phyloP scores from a whole-genome alignment of 148 eudicot species.

The Rhododendron mucronatum region DNA sequence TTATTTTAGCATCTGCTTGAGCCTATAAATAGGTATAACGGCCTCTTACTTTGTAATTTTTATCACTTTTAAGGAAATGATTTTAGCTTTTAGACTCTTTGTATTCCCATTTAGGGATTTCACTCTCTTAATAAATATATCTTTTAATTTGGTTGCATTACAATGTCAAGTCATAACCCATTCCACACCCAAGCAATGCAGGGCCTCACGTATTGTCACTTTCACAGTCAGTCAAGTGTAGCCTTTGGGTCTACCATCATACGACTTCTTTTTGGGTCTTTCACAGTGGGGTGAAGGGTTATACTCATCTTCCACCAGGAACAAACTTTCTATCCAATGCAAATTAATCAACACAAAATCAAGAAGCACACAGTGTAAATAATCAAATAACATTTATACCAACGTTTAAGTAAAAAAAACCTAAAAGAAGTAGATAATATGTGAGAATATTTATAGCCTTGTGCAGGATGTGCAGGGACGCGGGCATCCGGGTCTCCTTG shows the following conservation, averaged over 20 bases:
- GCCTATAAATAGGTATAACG: background rate
- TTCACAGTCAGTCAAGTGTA: background rate
- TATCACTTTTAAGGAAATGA: background rate
- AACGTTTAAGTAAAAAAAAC: too few relatives aligned
- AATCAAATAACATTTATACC: too few relatives aligned
- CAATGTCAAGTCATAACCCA: background rate
- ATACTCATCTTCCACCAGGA: too few relatives aligned
- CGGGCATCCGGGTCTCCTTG: too few relatives aligned
- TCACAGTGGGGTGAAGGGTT: too few relatives aligned
- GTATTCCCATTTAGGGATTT: background rate
- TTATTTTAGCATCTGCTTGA: background rate
- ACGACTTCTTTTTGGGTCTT: background rate
- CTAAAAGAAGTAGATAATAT: too few relatives aligned
- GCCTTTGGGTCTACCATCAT: background rate
- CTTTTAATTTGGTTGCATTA: background rate
- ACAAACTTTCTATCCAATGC: too few relatives aligned
- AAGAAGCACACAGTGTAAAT: too few relatives aligned
- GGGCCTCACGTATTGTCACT: background rate
- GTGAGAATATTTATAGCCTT: too few relatives aligned
- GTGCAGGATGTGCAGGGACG: too few relatives aligned
- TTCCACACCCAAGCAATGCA: background rate
- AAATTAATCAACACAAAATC: too few relatives aligned
- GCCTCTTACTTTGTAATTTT: background rate
- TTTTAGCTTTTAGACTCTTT: background rate
- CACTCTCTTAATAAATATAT: background rate